Conservation (phyloP, 2,329 filamentous ascomycete genomes). For the Curvularia spicifera region DNA sequence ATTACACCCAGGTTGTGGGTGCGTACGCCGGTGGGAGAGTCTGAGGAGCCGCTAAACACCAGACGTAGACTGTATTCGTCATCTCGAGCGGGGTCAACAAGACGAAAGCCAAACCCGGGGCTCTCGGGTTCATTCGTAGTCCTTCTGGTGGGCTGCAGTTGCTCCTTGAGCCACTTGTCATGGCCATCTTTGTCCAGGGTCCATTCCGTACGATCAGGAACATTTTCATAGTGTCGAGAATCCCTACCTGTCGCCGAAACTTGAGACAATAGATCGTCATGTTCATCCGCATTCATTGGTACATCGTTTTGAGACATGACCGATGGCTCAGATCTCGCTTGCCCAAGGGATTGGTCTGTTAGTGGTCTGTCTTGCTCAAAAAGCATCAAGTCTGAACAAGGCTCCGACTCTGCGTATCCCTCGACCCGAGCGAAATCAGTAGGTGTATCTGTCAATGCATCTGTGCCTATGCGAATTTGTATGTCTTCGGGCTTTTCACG, state of each 20-base stretch:
- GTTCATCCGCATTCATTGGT: slow-evolving; percentile 6
- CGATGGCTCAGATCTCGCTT: slow-evolving; percentile 5
- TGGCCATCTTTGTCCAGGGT: background rate
- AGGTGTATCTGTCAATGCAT: slow-evolving; percentile 37
- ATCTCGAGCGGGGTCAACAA: slow-evolving; percentile 26
- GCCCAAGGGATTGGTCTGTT: slow-evolving; percentile 11
- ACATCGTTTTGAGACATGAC: slow-evolving; percentile 9
- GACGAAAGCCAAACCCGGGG: slow-evolving; percentile 18
- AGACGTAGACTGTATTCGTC: slow-evolving; percentile 27
- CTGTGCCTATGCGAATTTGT: slow-evolving; percentile 46
- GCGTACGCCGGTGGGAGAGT: slow-evolving; percentile 11
- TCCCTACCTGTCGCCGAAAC: slow-evolving; percentile 9
- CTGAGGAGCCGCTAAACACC: slow-evolving; percentile 23
- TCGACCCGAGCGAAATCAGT: slow-evolving; percentile 22
- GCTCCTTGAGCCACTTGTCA: slow-evolving; percentile 9
- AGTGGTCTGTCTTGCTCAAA: slow-evolving; percentile 38
- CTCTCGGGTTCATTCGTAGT: slow-evolving; percentile 3
- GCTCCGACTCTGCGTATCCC: slow-evolving; percentile 17
- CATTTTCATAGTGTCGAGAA: background rate
- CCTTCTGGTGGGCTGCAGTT: background rate
- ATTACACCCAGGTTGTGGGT: slow-evolving; percentile 7
- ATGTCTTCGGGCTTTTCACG: slow-evolving; percentile 32
- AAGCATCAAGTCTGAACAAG: slow-evolving; percentile 46
- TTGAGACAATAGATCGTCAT: background rate
- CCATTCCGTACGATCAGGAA: background rate